Conservation (phyloP, 805 yeast genomes). For the Pichia deserticola region DNA sequence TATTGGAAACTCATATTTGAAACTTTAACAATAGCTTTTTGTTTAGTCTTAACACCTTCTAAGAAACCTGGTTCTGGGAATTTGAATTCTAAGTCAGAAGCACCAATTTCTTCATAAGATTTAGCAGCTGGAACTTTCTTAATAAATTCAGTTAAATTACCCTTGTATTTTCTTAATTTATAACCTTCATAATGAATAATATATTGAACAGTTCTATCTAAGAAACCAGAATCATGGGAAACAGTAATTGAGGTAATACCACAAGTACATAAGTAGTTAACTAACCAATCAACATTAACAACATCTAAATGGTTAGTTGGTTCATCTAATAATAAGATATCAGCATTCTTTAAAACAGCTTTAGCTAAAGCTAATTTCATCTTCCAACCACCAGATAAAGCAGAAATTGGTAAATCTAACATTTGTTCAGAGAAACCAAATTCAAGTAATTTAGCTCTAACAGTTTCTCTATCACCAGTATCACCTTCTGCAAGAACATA, state of each 20-base stretch:
- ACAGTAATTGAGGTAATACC: slow-evolving; percentile 97
- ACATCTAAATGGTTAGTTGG: slow-evolving; percentile 99
- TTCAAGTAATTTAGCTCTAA: slow-evolving; percentile 70
- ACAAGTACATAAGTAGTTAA: slow-evolving; percentile 97
- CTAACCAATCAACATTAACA: slow-evolving; percentile 99
- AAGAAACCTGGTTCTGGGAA: slow-evolving; percentile 99
- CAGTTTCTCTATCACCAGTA: slow-evolving; percentile 69
- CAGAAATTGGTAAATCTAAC: slow-evolving; percentile 88
- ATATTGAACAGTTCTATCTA: slow-evolving; percentile 95
- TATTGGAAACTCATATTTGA: slow-evolving; percentile 97
- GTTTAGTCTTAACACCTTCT: slow-evolving; percentile 99
- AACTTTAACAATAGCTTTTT: slow-evolving; percentile 98
- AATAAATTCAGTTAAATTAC: slow-evolving; percentile 98
- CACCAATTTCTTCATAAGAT: slow-evolving; percentile 97
- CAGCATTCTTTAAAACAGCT: slow-evolving; percentile 98
- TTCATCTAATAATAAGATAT: slow-evolving; percentile 95
- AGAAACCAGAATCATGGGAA: slow-evolving; percentile 99
- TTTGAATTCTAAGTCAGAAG: slow-evolving; percentile 90
- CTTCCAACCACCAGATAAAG: slow-evolving; percentile 99
- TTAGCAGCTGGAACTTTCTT: slow-evolving; percentile 98
- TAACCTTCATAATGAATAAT: slow-evolving; percentile 99
- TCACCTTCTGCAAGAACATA: slow-evolving; percentile 59
- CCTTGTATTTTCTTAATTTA: slow-evolving; percentile 99
- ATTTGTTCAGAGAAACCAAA: slow-evolving; percentile 92
- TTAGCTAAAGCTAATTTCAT: slow-evolving; percentile 99